These are phyloP conservation scores for Postia placenta DNA, from an alignment of 768 basidiomycete species.

Conservation along the genomic window DNA sequence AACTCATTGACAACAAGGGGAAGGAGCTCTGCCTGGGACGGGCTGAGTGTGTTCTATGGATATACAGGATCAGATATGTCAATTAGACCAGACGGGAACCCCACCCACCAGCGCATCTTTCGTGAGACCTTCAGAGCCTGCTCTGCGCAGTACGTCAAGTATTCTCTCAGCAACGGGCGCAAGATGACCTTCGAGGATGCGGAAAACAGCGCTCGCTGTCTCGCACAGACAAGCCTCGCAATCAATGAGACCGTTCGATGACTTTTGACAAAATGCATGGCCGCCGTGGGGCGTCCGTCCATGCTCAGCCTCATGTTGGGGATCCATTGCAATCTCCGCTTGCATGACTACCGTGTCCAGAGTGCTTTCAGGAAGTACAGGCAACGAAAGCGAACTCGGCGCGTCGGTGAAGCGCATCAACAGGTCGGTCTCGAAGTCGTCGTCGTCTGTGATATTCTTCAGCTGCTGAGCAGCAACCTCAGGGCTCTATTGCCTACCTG, in stretches of 20 bases:
- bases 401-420: conserved; percentile 34
- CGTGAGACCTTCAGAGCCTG: conserved; percentile 21
- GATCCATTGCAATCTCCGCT: neutral
- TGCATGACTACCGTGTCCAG: neutral
- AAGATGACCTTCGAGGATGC: neutral
- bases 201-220: conserved; percentile 1
- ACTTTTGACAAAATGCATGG: conserved; percentile 14
- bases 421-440: conserved; percentile 72
- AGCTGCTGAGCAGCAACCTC: neutral
- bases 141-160: conserved; percentile 9
- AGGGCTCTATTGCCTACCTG: conserved; percentile 42
- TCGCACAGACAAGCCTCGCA: conserved; percentile 19
- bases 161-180: conserved; percentile 2
- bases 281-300: conserved; percentile 13
- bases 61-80: too few relatives aligned
- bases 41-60: too few relatives aligned
- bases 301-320: conserved; percentile 4
- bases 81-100: too few relatives aligned
- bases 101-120: conserved; percentile 26
- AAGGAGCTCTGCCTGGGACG: conserved; percentile 6
- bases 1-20: conserved; percentile 35
- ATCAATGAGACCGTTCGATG: conserved; percentile 14
- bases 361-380: conserved; percentile 2
- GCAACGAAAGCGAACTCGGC: neutral
- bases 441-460: conserved; percentile 53